Evolutionary conservation across 2,329 filamentous ascomycete species (phyloP), one percentile per base, ranked within the genome.

Genomic region (Didymellaceae sp.): DNA sequence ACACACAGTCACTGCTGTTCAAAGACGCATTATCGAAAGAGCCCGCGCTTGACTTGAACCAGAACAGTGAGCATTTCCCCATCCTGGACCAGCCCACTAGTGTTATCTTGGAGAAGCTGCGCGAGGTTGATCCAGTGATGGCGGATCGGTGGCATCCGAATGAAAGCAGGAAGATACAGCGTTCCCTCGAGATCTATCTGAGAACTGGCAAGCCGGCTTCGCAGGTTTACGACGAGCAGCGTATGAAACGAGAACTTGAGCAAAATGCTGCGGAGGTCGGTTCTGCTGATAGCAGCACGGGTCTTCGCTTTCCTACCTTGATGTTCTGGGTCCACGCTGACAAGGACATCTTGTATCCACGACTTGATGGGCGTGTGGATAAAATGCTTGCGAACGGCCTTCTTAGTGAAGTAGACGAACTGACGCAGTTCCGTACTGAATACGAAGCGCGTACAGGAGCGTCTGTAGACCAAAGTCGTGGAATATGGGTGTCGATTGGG

Each of bases 401-500:
- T 10, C 70, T 89, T n/a, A 68, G 78, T 2, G 87, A 90, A 72
- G 84, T 87, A 0, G 66, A 78, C 30, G 74, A 70, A 1, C 78
- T 89, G 62, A 75, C 77, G 10, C 66, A 73, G 1, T 80, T 82
- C 52, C 72, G 82, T 2, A 62, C 75, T 13, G 59, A 73, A 4
- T 73, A 80, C 45, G 68, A 76, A 38, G 67, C 75, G 0, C 64
- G 75, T 1, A 62, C 59, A 5, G 87, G 85, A 0, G 72, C 78
- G 1, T 58, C 72, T 0, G 74, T 94, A 2, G 91, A 97, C 66
- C 81, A 85, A 58, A 89, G 84, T 1, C 85, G 86, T 44, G 95
- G 94, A 0, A 95, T 99, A 33, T 99, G 93, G 91, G 89, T 96
- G 44, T 94, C 92, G 1, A 99, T 99, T 55, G 94, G 94, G 1